Conservation (phyloP, 371 early-diverging fungal species). For the Mucor irregularis region DNA sequence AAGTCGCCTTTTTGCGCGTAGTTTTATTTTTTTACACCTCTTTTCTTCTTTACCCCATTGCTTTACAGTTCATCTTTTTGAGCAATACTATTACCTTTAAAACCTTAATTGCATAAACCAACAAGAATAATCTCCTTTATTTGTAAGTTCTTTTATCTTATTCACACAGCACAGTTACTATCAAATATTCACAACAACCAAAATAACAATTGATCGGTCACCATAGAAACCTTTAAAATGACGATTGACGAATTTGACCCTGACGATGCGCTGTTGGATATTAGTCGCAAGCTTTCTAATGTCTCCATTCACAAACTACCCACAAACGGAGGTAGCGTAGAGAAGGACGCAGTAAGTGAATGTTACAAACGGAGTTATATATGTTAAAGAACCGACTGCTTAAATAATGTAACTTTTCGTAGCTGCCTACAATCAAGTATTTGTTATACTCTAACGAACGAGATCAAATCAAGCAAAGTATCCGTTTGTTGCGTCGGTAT, state of each 20-base stretch:
- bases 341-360: conserved; percentile 26
- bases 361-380: conserved; percentile 1
- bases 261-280: conserved; percentile 31
- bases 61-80: no score
- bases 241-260: conserved; percentile 48
- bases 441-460: conserved; percentile 21
- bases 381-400: conserved; percentile 15
- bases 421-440: conserved; percentile 28
- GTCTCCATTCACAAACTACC: conserved; percentile 32
- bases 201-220: neutral
- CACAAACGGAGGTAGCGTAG: conserved; percentile 19
- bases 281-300: conserved; percentile 46
- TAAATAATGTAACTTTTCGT: neutral
- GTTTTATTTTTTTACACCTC: neutral
- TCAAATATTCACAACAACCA: neutral
- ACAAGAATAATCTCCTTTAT: no score
- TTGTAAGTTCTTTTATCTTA: neutral
- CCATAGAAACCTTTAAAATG: conserved; percentile 17
- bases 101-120: no score
- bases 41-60: neutral
- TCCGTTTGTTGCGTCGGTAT: conserved; percentile 36
- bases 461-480: conserved; percentile 24
- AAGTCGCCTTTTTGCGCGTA: neutral
- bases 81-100: no score
- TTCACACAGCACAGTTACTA: neutral